These are phyloP conservation scores for Pichia pseudocactophila DNA, from an alignment of 805 yeast species.

Conservation along the genomic window DNA sequence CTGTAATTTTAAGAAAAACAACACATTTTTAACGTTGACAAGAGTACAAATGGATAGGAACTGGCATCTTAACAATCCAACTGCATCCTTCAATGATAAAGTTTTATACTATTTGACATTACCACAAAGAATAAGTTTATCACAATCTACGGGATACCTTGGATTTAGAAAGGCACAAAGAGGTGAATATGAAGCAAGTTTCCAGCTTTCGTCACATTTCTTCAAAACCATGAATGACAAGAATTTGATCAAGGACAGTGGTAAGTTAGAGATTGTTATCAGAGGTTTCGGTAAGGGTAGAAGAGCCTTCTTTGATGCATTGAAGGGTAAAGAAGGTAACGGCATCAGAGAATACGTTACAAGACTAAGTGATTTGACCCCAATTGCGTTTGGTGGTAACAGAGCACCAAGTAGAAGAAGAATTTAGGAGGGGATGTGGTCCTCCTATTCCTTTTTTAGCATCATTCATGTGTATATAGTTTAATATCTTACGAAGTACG, in stretches of 20 bases:
- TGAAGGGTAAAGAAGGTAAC: slow-evolving; percentile 83
- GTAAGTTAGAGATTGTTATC: slow-evolving; percentile 66
- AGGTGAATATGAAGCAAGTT: slow-evolving; percentile 89
- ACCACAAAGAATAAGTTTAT: slow-evolving; percentile 64
- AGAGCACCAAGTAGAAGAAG: slow-evolving; percentile 78
- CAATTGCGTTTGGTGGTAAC: slow-evolving; percentile 86
- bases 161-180: slow-evolving; percentile 88
- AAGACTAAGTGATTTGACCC: slow-evolving; percentile 70
- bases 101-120: slow-evolving; percentile 70
- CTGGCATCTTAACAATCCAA: slow-evolving; percentile 46
- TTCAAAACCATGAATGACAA: slow-evolving; percentile 62
- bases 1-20: slow-evolving; percentile 72
- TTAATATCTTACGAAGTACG: no score
- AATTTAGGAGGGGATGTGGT: slow-evolving; percentile 23
- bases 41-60: slow-evolving; percentile 60
- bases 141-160: slow-evolving; percentile 71
- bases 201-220: slow-evolving; percentile 69
- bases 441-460: no score
- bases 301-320: slow-evolving; percentile 73
- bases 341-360: slow-evolving; percentile 55
- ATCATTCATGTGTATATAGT: background rate
- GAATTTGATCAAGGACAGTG: slow-evolving; percentile 24
- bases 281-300: slow-evolving; percentile 86
- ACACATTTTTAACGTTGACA: slow-evolving; percentile 69
- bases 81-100: slow-evolving; percentile 53